Evolutionary conservation across 2,329 filamentous ascomycete species (phyloP).

Genomic region (Aspergillus quadricinctus): DNA sequence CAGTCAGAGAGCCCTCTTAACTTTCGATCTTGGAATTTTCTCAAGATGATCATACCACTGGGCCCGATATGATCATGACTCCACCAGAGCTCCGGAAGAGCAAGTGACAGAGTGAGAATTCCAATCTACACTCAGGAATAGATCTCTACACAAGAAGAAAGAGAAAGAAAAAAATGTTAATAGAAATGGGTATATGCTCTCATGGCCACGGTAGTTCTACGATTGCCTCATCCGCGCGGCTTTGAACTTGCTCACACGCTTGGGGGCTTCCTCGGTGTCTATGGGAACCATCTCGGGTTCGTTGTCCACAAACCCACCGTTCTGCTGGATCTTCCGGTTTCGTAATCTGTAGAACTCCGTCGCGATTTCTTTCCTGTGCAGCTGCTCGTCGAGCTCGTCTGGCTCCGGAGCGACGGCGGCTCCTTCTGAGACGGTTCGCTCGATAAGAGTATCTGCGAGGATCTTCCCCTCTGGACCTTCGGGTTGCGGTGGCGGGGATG

Average conservation of each 20-base stretch:
- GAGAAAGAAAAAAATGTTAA: slow-evolving; percentile 1
- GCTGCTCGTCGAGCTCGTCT: slow-evolving; percentile 66
- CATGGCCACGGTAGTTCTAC: slow-evolving; percentile 2
- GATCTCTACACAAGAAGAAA: slow-evolving; percentile 4
- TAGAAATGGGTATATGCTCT: slow-evolving; percentile 14
- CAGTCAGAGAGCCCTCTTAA: slow-evolving; percentile 35
- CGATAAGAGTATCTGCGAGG: slow-evolving; percentile 56
- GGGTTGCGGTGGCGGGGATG: slow-evolving; percentile 32
- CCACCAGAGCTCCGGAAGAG: neutral
- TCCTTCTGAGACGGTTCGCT: slow-evolving; percentile 42
- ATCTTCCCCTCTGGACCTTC: slow-evolving; percentile 45
- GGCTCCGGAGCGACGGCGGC: slow-evolving; percentile 42
- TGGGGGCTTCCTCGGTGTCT: slow-evolving; percentile 54
- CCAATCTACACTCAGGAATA: neutral
- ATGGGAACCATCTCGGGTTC: slow-evolving; percentile 64
- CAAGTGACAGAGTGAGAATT: neutral
- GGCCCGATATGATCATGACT: slow-evolving; percentile 12
- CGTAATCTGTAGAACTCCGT: slow-evolving; percentile 78
- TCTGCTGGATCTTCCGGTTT: slow-evolving; percentile 74
- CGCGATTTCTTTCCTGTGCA: slow-evolving; percentile 72
- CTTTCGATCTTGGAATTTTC: slow-evolving; percentile 27
- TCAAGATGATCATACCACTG: slow-evolving; percentile 16
- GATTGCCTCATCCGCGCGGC: slow-evolving; percentile 40
- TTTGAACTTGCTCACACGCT: slow-evolving; percentile 45
- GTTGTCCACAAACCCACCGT: slow-evolving; percentile 76